phyloP scores from a whole-genome alignment of 495 filamentous ascomycete species.

The Letharia lupina region DNA sequence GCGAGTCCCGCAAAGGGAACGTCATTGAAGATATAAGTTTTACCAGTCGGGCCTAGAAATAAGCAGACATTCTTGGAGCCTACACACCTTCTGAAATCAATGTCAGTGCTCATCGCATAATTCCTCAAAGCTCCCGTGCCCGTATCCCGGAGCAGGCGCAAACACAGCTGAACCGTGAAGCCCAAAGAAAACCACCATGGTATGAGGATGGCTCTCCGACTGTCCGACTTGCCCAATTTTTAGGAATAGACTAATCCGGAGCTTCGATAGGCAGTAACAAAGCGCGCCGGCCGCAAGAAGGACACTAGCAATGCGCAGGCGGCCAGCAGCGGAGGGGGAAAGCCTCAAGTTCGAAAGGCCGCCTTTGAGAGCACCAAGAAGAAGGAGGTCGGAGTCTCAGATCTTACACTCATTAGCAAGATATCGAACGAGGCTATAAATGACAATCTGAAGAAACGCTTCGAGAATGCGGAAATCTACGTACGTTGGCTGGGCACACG shows the following conservation, averaged over 20 bases:
- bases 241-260: neutral
- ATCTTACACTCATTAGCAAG: constrained; percentile 94
- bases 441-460: constrained; percentile 94
- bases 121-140: neutral
- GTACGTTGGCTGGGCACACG: constrained; percentile 39
- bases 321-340: constrained; percentile 42
- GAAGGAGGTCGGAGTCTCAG: constrained; percentile 97
- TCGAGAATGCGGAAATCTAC: constrained; percentile 95
- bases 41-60: neutral
- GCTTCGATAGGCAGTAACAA: constrained; percentile 23
- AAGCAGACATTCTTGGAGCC: neutral
- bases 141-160: neutral
- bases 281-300: constrained; percentile 53
- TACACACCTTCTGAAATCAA: neutral
- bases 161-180: neutral
- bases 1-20: neutral
- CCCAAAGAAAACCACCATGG: constrained; percentile 2
- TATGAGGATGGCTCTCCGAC: neutral
- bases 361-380: constrained; percentile 93
- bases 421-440: constrained; percentile 99
- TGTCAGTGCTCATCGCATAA: constrained; percentile 3
- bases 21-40: neutral
- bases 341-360: constrained; percentile 82
- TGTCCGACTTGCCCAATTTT: neutral
- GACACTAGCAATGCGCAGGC: constrained; percentile 49